Evolutionary conservation across 2,329 filamentous ascomycete genomes (phyloP).

Genomic region (Lachnellula cervina): DNA sequence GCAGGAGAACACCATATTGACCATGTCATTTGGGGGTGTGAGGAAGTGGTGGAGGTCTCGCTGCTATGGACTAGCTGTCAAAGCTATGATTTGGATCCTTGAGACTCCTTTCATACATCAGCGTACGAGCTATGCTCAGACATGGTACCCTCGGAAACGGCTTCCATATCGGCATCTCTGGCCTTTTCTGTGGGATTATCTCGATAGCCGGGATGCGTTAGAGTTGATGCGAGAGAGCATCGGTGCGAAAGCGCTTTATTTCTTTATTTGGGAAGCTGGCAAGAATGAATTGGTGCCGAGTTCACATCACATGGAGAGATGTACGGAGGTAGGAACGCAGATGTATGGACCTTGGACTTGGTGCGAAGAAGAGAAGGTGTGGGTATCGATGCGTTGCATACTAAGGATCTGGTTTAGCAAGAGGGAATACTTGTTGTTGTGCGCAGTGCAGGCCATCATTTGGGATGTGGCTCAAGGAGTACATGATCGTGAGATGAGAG

Average conservation of each 20-base stretch:
- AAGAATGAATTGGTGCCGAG: conserved; percentile 55
- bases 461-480: conserved; percentile 1
- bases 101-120: conserved; percentile 76
- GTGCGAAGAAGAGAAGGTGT: conserved; percentile 42
- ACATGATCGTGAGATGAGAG: too few species aligned
- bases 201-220: conserved; percentile 51
- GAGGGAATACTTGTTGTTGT: conserved; percentile 43
- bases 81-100: conserved; percentile 49
- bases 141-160: conserved; percentile 74
- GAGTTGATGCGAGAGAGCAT: conserved; percentile 35
- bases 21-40: too few species aligned
- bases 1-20: too few species aligned
- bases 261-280: conserved; percentile 50
- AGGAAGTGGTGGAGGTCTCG: too few species aligned
- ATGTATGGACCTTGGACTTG: conserved; percentile 44
- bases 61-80: conserved; percentile 24
- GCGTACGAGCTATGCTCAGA: conserved; percentile 65
- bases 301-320: conserved; percentile 45
- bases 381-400: conserved; percentile 47
- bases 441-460: conserved; percentile 34
- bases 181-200: conserved; percentile 65
- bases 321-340: conserved; percentile 42
- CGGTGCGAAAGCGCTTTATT: conserved; percentile 10
- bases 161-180: conserved; percentile 71
- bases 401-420: conserved; percentile 46